Base-by-base conservation (phyloP, 225 moss, liverwort and hornwort genomes). In the Marchantia polymorpha region DNA sequence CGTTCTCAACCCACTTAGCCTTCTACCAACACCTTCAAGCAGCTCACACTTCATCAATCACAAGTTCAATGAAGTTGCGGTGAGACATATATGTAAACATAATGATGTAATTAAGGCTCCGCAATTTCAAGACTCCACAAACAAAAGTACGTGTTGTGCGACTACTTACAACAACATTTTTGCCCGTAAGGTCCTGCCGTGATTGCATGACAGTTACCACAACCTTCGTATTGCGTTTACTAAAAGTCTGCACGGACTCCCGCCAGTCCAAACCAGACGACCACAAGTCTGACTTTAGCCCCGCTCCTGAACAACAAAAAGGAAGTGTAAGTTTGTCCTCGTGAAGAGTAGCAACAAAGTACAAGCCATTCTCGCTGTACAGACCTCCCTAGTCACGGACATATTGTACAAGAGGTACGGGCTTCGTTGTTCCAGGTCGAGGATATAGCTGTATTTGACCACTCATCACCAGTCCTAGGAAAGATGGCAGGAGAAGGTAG, bases 141-240 rank as follows among this genome's bases (percentile, higher is more conserved):
- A 23, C 6, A 60, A 11, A 53, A 52, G 68, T 25, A 17, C 5
- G 15, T 54, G 66, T 47, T 23, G 13, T 22, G 39, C 19, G 23
- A 67, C 61, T 46, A 80, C 83, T 83, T 77, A 80, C 87, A 53
- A 87, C 87, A 74, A 87, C 65, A 20, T 84, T 82, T 74, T 84
- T 82, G 13, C 84, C 87, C 30, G 48, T 46, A 8, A 87, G 76
- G 59, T 87, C 87, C 59, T 84, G 47, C 30, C 82, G 79, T 63
- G 82, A 80, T 69, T 79, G 76, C 75, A 68, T 67, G 31, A 80
- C 66, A 55, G 75, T 73, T 52, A 49, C 52, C 0, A 13, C 26
- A 25, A 49, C 39, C 39, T 58, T 54, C 58, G 46, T 46, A 56
- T 67, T 73, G 12, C 68, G 29, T 20, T 77, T 26, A 19, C 73